Percentiles rank a stretch among this genome's conserved stretches.
These are phyloP conservation scores for Medicago ruthenica DNA, from an alignment of 306 rosid genomes.

Conservation along the genomic window DNA sequence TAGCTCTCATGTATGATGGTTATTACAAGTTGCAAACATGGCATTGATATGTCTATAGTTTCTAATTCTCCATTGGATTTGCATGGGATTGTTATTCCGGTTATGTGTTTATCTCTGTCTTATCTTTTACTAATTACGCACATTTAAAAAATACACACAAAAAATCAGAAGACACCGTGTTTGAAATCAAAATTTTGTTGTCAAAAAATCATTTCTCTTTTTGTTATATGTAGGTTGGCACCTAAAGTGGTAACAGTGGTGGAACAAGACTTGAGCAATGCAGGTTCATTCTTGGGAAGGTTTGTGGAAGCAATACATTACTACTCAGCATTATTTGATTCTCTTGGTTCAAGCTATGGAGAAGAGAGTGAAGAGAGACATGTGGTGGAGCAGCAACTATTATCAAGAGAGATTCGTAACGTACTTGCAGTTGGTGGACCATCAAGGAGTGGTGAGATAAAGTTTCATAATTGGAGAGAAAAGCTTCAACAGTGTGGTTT, in stretches of 20 bases:
- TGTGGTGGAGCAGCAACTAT: conserved; percentile 91
- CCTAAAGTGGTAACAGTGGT: conserved; percentile 99
- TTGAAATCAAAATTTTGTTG: not conserved
- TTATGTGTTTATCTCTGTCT: not conserved
- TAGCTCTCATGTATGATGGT: not conserved
- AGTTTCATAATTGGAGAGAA: conserved; percentile 95
- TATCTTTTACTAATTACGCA: not conserved
- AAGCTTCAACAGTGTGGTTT: conserved; percentile 89
- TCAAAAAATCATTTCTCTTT: not conserved
- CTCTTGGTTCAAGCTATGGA: conserved; percentile 91
- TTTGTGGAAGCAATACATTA: conserved; percentile 98
- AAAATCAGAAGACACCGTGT: too few relatives aligned
- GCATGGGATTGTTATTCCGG: not conserved
- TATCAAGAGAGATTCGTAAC: conserved; percentile 89
- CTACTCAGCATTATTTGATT: conserved; percentile 93
- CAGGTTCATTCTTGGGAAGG: conserved; percentile 92
- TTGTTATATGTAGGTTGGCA: conserved; percentile 61
- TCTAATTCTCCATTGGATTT: conserved; percentile 30
- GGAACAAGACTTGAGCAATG: conserved; percentile 91
- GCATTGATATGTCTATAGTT: not conserved
- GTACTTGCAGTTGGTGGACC: conserved; percentile 94
- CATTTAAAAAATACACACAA: too few relatives aligned
- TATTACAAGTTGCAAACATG: not conserved
- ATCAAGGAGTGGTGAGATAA: conserved; percentile 80
- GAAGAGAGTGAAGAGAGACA: conserved; percentile 97